Evolutionary conservation across 2,329 filamentous ascomycete genomes (phyloP), one percentile per base, ranked within the genome.

Genomic region (Exutisphaerella laricina): DNA sequence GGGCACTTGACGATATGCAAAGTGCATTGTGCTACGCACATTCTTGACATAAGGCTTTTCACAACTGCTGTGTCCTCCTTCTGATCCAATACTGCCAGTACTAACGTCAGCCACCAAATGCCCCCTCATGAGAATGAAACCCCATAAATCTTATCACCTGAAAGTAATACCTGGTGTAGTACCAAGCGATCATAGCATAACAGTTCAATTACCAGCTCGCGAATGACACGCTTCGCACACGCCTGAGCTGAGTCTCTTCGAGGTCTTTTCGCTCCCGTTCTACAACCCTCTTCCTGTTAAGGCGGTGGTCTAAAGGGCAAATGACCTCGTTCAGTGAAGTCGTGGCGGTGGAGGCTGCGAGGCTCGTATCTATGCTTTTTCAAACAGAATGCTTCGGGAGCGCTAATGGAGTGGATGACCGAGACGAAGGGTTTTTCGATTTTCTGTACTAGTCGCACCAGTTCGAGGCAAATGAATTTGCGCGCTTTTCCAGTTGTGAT

Each of bases 371-470:
- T 30, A 48, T 43, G 7, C 55, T 57, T 55, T 13, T 58, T 40
- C 25, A 51, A 49, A 39, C 51, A 59, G 8, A 43, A 40, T 33
- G 54, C 56, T 37, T 45, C 48, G 4, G 54, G 48, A 3, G 52
- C 41, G 9, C 48, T 51, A 26, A 56, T 47, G 31, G 57, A 57
- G 13, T 45, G 46, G 17, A 61, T 53, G n/a, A 52, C 46, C 14
- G 55, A 54, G 13, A 61, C 55, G 45, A 61, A 62, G 2, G 59
- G 59, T 14, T 54, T 23, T 25, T 45, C 39, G 17, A 58, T 59
- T 25, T 53, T 53, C 14, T 49, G 30, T 12, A 57, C 43, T 16
- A 62, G 49, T 28, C 59, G 50, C 14, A 48, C 43, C 29, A 61
- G 48, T 21, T 50, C 48, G n/a, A 54, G 48, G 6, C 48, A 49